Evolutionary conservation across 2,329 filamentous ascomycete species (phyloP).

Genomic region (Sclerotinia trifoliorum): DNA sequence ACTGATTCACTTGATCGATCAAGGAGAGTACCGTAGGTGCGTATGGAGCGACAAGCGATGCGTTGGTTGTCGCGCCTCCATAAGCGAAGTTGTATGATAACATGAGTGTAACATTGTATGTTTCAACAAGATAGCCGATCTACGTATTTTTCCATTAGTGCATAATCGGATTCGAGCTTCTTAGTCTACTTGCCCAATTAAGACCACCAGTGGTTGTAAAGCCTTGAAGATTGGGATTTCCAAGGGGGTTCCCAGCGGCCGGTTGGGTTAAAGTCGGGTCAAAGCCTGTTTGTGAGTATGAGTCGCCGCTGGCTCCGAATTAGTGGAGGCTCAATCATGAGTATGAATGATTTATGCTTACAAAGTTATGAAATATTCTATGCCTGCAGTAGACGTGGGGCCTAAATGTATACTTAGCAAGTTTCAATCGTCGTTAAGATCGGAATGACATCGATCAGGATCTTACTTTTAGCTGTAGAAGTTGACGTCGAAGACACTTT

Average conservation of each 20-base stretch:
- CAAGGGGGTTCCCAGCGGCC: conserved; percentile 36
- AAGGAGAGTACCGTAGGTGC: not conserved
- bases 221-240: conserved; percentile 40
- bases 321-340: not conserved
- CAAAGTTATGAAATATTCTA: conserved; percentile 16
- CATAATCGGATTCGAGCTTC: no score
- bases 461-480: not conserved
- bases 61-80: conserved; percentile 1
- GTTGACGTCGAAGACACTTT: conserved; percentile 1
- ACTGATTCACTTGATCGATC: not conserved
- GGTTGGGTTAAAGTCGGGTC: conserved; percentile 36
- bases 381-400: not conserved
- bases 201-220: conserved; percentile 42
- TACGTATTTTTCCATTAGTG: not conserved
- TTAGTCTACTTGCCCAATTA: not conserved
- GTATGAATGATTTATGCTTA: not conserved
- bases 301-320: conserved; percentile 37
- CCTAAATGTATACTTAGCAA: not conserved
- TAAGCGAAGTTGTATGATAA: conserved; percentile 8
- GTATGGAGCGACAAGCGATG: conserved; percentile 4
- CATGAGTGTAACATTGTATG: not conserved
- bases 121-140: conserved; percentile 1
- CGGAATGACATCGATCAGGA: no score
- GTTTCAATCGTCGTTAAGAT: no score
- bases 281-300: conserved; percentile 41